Conservation (phyloP, 73 alveolate species). For the Blepharisma stoltei region DNA sequence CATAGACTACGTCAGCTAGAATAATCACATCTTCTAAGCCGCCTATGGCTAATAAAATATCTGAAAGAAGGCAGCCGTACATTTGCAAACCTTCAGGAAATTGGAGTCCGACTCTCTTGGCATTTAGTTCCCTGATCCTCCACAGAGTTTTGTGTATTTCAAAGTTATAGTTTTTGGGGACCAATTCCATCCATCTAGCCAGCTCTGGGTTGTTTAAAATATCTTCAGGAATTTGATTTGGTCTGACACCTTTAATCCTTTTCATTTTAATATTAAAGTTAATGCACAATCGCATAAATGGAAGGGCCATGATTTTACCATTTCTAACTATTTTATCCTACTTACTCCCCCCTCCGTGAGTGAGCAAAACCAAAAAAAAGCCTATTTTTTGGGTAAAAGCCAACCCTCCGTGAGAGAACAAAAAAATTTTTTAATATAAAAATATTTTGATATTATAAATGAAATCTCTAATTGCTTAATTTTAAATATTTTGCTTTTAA, state of each 20-base stretch:
- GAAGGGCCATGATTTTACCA: too few species aligned
- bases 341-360: too few species aligned
- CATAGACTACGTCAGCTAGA: constrained; percentile 99
- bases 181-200: constrained; percentile 63
- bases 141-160: constrained; percentile 92
- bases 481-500: too few species aligned
- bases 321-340: too few species aligned
- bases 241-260: constrained; percentile 23
- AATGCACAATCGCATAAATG: too few species aligned
- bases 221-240: constrained; percentile 47
- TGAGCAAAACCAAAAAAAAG: too few species aligned
- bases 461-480: too few species aligned
- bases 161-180: constrained; percentile 90
- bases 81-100: constrained; percentile 98
- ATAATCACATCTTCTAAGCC: constrained; percentile 53
- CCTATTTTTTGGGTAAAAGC: too few species aligned
- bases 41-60: constrained; percentile 69
- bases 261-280: constrained; percentile 1
- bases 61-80: constrained; percentile 79
- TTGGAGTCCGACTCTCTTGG: constrained; percentile 74
- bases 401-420: too few species aligned
- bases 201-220: constrained; percentile 42
- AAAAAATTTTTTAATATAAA: too few species aligned
- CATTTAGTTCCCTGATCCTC: constrained; percentile 77
- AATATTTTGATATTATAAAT: too few species aligned